Base-by-base conservation (phyloP, 2,329 filamentous ascomycete genomes). In the Oidium heveae region DNA sequence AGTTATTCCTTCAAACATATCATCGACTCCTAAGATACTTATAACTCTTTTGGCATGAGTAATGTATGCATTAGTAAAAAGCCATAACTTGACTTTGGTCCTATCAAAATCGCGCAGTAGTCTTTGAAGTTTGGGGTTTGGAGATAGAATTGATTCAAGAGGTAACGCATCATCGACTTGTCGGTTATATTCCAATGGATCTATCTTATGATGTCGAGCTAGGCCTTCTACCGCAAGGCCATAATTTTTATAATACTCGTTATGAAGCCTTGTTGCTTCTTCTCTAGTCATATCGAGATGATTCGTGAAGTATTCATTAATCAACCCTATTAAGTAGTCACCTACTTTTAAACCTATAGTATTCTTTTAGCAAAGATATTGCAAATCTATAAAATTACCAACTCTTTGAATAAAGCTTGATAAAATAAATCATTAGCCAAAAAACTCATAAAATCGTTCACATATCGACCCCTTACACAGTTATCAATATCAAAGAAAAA, bases 401-500 rank as follows among this genome's bases (percentile, higher is more conserved):
- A 87, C 85, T 88, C 68, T 82, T 87, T 0, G 88, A 80, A 64
- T 95, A 96, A 55, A 96, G 77, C 75, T 79, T 54, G 46, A 22
- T 18, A 47, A 18, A 10, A 2, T 36, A n/a, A n/a, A n/a, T n/a
- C n/a, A n/a, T n/a, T n/a, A n/a, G n/a, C n/a, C n/a, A n/a, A n/a
- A n/a, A 52, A 36, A 36, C 34, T 36, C 34, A 8, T 7, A 15
- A 36, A 36, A 36, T 36, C 8, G 15, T 36, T 36, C 15, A 15
- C 15, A 22, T 22, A 20, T 33, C n/a, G n/a, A n/a, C 36, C 36
- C 70, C 75, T 59, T 71, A 80, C 77, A 69, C 93, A 98, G 65
- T 98, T 98, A 73, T 98, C 91, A 64, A 98, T 96, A 66, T 98
- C 91, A 65, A 95, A 96, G 67, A 77, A 80, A 66, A 80, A 76